Percentiles rank a stretch among this genome's conserved stretches.
phyloP scores from a whole-genome alignment of 345 rosid species.

The Citrus sinensis region DNA sequence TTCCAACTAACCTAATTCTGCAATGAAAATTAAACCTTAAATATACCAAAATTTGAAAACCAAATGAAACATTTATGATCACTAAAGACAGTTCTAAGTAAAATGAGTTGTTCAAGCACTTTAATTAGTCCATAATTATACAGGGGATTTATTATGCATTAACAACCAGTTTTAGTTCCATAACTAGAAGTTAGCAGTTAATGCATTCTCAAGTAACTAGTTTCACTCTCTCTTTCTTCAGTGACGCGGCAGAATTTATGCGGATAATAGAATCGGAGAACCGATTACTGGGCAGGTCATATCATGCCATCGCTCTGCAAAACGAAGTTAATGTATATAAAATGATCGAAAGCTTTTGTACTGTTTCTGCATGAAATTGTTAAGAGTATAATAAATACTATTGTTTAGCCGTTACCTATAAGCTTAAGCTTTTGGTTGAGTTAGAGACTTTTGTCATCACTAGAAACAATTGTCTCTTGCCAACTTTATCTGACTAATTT shows the following conservation, averaged over 20 bases:
- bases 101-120: not conserved
- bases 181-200: not conserved
- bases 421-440: no score
- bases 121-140: not conserved
- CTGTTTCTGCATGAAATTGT: no score
- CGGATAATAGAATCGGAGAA: no score
- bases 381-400: no score
- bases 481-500: not conserved
- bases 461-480: no score
- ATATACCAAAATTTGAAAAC: not conserved
- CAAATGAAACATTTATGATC: not conserved
- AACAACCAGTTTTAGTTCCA: not conserved
- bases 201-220: not conserved
- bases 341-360: no score
- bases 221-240: not conserved
- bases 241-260: not conserved
- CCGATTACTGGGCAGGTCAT: no score
- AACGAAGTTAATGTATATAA: no score
- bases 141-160: not conserved
- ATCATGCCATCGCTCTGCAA: no score
- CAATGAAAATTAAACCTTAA: not conserved
- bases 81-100: not conserved
- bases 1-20: not conserved
- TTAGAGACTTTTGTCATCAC: no score
- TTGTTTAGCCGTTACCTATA: no score